A percentile compares a stretch with the other conserved stretches of the same genome.
These are phyloP conservation scores for Scheffersomyces quercinus DNA, from an alignment of 1,139 yeast species.

Conservation along the genomic window DNA sequence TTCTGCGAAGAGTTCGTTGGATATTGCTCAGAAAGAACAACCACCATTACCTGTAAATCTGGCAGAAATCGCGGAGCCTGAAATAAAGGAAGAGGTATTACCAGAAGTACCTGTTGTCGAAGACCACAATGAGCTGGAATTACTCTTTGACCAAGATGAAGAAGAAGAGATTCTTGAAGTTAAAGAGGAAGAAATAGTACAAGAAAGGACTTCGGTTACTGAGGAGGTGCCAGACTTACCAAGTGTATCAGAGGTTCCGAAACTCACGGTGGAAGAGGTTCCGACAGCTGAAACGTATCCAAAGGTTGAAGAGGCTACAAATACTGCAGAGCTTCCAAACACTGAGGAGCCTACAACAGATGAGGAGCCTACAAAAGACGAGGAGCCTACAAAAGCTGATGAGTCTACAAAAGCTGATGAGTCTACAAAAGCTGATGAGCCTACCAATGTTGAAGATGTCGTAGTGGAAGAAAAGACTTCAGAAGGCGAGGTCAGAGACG, in stretches of 20 bases:
- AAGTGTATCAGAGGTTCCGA: not conserved
- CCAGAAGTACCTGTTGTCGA: not conserved
- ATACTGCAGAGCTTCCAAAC: conserved; percentile 1
- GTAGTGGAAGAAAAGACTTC: conserved; percentile 5
- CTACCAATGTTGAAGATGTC: conserved; percentile 10
- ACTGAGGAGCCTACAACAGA: conserved; percentile 5
- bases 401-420: no score
- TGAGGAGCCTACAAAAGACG: no score
- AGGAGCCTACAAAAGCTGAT: no score
- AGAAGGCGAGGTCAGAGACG: not conserved
- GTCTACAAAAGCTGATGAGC: not conserved
- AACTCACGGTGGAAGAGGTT: not conserved
- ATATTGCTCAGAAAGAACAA: conserved; percentile 9
- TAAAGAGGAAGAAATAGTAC: conserved; percentile 20
- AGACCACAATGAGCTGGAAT: not conserved
- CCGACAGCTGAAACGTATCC: not conserved
- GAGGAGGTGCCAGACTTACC: conserved; percentile 9
- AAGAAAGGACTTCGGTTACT: conserved; percentile 10
- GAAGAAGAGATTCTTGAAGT: conserved; percentile 9
- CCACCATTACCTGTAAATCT: conserved; percentile 1
- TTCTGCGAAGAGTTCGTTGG: conserved; percentile 2
- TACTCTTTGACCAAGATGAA: conserved; percentile 10
- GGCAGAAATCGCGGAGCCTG: conserved; percentile 1
- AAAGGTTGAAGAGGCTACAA: conserved; percentile 10
- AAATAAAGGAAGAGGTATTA: conserved; percentile 7